Evolutionary conservation across 2,329 filamentous ascomycete genomes (phyloP).

Genomic region (Colletotrichum sp.): DNA sequence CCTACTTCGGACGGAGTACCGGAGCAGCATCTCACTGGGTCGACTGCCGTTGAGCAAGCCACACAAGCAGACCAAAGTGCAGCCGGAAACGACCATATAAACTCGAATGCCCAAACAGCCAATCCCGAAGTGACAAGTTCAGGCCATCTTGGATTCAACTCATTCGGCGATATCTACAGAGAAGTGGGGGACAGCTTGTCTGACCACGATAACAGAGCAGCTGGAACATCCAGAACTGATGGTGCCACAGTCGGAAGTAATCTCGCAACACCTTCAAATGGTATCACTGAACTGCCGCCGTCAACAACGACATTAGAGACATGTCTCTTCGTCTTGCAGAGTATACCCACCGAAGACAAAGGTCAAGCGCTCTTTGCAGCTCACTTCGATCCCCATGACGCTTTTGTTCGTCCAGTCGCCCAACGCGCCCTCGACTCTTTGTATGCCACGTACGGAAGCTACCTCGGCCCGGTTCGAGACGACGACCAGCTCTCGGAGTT

Average conservation of each 20-base stretch:
- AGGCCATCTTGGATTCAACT: slow-evolving; percentile 51
- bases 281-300: background rate
- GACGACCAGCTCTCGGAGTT: background rate
- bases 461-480: slow-evolving; percentile 21
- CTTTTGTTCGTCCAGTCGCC: slow-evolving; percentile 22
- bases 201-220: background rate
- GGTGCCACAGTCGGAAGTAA: background rate
- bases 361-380: slow-evolving; percentile 14
- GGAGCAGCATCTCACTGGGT: background rate
- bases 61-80: background rate
- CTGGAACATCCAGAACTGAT: background rate
- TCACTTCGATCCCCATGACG: slow-evolving; percentile 23
- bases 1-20: background rate
- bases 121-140: slow-evolving; percentile 2
- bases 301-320: slow-evolving; percentile 32
- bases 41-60: background rate
- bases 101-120: background rate
- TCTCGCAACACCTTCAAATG: slow-evolving; percentile 10
- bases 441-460: slow-evolving; percentile 23
- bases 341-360: slow-evolving; percentile 30
- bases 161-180: slow-evolving; percentile 45
- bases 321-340: slow-evolving; percentile 41
- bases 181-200: slow-evolving; percentile 45
- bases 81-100: background rate
- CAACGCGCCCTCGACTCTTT: slow-evolving; percentile 15